These are phyloP conservation scores for Ramaria sp. DNA, from an alignment of 768 basidiomycete genomes.

Conservation along the genomic window DNA sequence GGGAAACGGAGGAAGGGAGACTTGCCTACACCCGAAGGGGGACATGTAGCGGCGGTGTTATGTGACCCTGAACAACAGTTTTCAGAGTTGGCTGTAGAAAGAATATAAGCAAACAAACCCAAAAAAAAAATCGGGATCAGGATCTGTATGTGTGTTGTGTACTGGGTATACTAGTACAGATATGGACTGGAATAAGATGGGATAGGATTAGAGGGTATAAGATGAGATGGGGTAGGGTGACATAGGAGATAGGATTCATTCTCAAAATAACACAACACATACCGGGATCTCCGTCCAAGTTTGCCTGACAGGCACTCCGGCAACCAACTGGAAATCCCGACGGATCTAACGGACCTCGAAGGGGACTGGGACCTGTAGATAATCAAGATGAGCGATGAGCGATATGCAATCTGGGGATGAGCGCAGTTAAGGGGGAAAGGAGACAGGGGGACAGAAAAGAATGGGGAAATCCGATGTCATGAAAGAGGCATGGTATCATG, in stretches of 20 bases:
- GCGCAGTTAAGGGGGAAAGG: background rate
- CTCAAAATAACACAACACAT: background rate
- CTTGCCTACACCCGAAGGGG: slow-evolving; percentile 12
- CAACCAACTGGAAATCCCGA: slow-evolving; percentile 50
- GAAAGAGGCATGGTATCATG: too few relatives aligned
- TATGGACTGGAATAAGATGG: too few relatives aligned
- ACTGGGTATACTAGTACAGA: too few relatives aligned
- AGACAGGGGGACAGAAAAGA: too few relatives aligned
- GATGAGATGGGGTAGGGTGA: too few relatives aligned
- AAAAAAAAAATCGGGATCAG: too few relatives aligned
- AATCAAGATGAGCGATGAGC: background rate
- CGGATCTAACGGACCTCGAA: slow-evolving; percentile 43
- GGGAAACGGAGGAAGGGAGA: background rate
- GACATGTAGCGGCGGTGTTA: slow-evolving; percentile 23
- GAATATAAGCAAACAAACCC: background rate
- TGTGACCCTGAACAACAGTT: slow-evolving; percentile 56
- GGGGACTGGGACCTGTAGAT: slow-evolving; percentile 33
- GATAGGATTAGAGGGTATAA: too few relatives aligned
- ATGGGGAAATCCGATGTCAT: too few relatives aligned
- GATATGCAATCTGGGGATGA: background rate
- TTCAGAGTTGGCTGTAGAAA: slow-evolving; percentile 35
- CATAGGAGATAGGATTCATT: background rate
- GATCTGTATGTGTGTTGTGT: too few relatives aligned
- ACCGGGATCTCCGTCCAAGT: slow-evolving; percentile 27
- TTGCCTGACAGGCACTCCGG: slow-evolving; percentile 42